Evolutionary conservation across 148 eudicot species (phyloP), one percentile per base, ranked within the genome.

Genomic region (Oxyria digyna): DNA sequence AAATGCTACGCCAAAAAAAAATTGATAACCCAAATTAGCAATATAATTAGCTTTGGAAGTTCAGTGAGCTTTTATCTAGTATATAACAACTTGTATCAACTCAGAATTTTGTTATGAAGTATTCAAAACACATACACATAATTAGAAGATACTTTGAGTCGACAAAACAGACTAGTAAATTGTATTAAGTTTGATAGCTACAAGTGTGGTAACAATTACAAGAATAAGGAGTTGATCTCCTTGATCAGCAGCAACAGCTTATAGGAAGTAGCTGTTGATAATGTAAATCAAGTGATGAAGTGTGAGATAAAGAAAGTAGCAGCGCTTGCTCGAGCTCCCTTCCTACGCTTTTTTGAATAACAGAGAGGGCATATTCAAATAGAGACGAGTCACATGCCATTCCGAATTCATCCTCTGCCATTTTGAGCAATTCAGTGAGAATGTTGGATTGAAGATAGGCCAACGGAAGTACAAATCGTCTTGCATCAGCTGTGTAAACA

Each of bases 311-410:
- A 35, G 38, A 35, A 35, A 35, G 38, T 2, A 35, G 38, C 38
- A 35, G 38, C 6, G 38, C 38, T 35, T 35, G 38, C 38, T 35
- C 38, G 38, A 35, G 38, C 3, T 35, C 38, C 6, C 6, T 35
- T 3, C 38, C 38, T 35, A 35, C 38, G 6, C n/a, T 46, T 42
- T 46, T 38, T 48, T 69, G 74, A 64, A 81, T 24, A 20, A 81
- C 9, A 31, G 76, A 65, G 27, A 78, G 72, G 42, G 50, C 38
- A 35, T 81, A 72, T 0, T 73, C 78, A 69, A 75, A 57, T 26
- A 75, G 52, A 10, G 32, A 3, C 7, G 54, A 45, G 50, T 45
- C 50, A 45, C 50, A 45, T 5, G 50, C 18, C 50, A 45, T 1
- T 23, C 71, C 59, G 42, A 68, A 45, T 38, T 45, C 71, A 20